These are phyloP conservation scores for Trametes villosa DNA, from an alignment of 768 basidiomycete species.

Conservation along the genomic window DNA sequence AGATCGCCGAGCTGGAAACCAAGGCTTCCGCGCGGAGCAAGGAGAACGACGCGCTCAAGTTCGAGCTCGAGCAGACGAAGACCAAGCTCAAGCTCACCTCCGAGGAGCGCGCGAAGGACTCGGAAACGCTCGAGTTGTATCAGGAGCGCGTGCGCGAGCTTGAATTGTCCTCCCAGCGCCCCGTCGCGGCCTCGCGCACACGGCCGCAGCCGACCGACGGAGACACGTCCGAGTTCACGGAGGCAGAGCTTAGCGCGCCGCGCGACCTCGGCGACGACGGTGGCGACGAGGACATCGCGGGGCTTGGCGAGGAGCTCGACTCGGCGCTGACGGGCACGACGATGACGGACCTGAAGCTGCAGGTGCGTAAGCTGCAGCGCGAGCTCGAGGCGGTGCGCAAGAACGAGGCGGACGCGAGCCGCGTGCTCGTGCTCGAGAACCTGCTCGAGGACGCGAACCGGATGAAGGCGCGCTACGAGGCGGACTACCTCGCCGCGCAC, in stretches of 20 bases:
- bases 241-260: conserved; percentile 48
- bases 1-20: conserved; percentile 79
- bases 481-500: conserved; percentile 84
- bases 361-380: conserved; percentile 78
- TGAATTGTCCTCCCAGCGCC: conserved; percentile 67
- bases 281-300: conserved; percentile 55
- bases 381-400: conserved; percentile 77
- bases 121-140: conserved; percentile 84
- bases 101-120: conserved; percentile 77
- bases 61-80: conserved; percentile 76
- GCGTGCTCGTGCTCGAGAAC: conserved; percentile 86
- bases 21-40: conserved; percentile 67
- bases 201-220: conserved; percentile 18
- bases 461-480: conserved; percentile 88
- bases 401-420: conserved; percentile 77
- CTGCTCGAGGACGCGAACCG: conserved; percentile 88
- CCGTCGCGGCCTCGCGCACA: conserved; percentile 38
- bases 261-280: conserved; percentile 43
- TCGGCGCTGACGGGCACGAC: conserved; percentile 82
- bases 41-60: conserved; percentile 72
- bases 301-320: conserved; percentile 85
- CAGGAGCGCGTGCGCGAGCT: conserved; percentile 91
- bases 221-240: conserved; percentile 39
- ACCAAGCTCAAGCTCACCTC: conserved; percentile 68
- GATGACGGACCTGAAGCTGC: conserved; percentile 91